Evolutionary conservation across 1,284 basidiomycete species (phyloP).

Genomic region (Mycena citricolor): DNA sequence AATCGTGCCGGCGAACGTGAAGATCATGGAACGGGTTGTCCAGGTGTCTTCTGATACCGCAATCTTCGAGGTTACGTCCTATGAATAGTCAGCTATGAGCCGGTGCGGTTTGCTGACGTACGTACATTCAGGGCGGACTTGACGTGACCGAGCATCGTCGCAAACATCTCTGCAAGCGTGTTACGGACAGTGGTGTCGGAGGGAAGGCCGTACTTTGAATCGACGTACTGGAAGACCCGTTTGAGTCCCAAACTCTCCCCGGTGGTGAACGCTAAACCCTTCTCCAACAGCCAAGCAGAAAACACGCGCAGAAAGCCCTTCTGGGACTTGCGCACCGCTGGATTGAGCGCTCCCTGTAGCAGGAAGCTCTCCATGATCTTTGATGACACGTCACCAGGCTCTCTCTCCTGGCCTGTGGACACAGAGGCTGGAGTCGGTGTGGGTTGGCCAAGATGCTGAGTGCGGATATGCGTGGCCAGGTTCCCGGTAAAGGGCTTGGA

Average conservation of each 20-base stretch:
- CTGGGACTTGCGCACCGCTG: conserved; percentile 7
- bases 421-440: too few relatives aligned
- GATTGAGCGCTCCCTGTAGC: conserved; percentile 14
- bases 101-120: not conserved
- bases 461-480: too few relatives aligned
- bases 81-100: not conserved
- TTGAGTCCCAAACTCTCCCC: conserved; percentile 10
- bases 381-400: too few relatives aligned
- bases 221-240: conserved; percentile 8
- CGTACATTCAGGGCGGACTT: conserved; percentile 2
- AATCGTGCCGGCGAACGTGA: conserved; percentile 18
- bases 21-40: conserved; percentile 17
- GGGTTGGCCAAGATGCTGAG: too few relatives aligned
- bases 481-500: too few relatives aligned
- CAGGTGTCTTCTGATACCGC: conserved; percentile 7
- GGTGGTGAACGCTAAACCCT: conserved; percentile 15
- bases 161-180: conserved; percentile 8
- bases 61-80: conserved; percentile 13
- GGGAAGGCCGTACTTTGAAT: not conserved
- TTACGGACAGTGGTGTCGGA: conserved; percentile 16
- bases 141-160: conserved; percentile 1
- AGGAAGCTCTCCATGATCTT: conserved; percentile 19
- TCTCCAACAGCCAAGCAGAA: conserved; percentile 15
- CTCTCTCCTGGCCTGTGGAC: too few relatives aligned
- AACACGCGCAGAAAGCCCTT: conserved; percentile 12